Percentiles rank a stretch among this genome's conserved stretches.
These are phyloP conservation scores for Cladorrhinum sp. DNA, from an alignment of 2,329 filamentous ascomycete species.

Conservation along the genomic window DNA sequence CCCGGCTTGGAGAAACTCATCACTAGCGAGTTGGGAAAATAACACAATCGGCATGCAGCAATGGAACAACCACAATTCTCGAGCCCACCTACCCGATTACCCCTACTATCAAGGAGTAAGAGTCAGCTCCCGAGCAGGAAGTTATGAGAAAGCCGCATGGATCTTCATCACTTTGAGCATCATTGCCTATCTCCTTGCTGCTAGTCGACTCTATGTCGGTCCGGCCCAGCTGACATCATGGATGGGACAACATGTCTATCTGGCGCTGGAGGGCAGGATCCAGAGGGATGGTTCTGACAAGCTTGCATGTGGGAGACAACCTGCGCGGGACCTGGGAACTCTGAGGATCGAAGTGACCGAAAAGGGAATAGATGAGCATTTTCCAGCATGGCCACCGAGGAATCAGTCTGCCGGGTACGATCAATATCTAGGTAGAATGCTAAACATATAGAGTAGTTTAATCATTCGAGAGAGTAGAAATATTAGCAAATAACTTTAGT, in stretches of 20 bases:
- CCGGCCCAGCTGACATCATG: conserved; percentile 6
- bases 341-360: background rate
- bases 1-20: too few species aligned
- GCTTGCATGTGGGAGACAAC: background rate
- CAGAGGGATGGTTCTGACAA: background rate
- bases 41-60: background rate
- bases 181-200: background rate
- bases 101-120: conserved; percentile 1
- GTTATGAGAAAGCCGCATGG: background rate
- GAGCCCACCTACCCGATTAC: conserved; percentile 1
- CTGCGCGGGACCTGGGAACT: background rate
- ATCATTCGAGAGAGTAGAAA: too few species aligned
- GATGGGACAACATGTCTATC: conserved; percentile 14
- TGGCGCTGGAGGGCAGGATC: conserved; percentile 4
- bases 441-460: too few species aligned
- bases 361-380: too few species aligned
- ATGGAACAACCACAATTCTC: background rate
- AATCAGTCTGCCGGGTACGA: too few species aligned
- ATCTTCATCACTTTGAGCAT: background rate
- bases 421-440: too few species aligned
- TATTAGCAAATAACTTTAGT: too few species aligned
- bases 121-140: background rate
- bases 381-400: too few species aligned
- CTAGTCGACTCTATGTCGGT: background rate
- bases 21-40: too few species aligned